These are phyloP conservation scores for Combretum micranthum DNA, from an alignment of 345 rosid species.

Conservation along the genomic window DNA sequence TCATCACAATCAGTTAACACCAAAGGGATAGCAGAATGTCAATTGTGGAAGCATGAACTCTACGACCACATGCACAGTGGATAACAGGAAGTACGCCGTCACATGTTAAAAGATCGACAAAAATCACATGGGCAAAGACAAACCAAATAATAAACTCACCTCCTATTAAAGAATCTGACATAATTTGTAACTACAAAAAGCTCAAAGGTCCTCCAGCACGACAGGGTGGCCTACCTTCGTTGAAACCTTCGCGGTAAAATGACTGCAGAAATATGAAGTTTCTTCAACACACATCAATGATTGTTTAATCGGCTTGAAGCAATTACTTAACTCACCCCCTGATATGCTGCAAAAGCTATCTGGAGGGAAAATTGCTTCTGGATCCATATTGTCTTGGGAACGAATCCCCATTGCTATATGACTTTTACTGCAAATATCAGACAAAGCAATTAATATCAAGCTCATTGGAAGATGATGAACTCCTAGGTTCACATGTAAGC, in stretches of 20 bases:
- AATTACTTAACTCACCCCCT: conserved; percentile 37
- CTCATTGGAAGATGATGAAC: neutral
- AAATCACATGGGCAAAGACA: too few species aligned
- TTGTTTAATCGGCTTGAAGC: neutral
- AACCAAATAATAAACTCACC: too few species aligned
- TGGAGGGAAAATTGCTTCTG: conserved; percentile 37
- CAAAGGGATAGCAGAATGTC: too few species aligned
- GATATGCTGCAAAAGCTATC: conserved; percentile 42
- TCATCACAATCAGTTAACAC: too few species aligned
- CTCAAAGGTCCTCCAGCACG: neutral
- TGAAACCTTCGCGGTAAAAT: conserved; percentile 39
- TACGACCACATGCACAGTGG: too few species aligned
- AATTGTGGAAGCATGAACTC: too few species aligned
- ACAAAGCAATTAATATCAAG: neutral
- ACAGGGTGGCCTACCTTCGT: conserved; percentile 12
- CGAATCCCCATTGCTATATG: conserved; percentile 25
- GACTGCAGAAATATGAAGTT: conserved; percentile 18
- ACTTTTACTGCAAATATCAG: conserved; percentile 43
- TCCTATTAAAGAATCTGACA: too few species aligned
- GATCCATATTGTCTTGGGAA: conserved; percentile 45
- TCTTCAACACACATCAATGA: too few species aligned
- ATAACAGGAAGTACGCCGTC: too few species aligned
- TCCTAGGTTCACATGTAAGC: neutral
- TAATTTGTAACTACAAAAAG: too few species aligned
- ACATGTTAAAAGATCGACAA: too few species aligned